A percentile compares a stretch with the other conserved stretches of the same genome.
phyloP scores from a whole-genome alignment of 2,329 filamentous ascomycete species.

The Dactylellina leptospora region DNA sequence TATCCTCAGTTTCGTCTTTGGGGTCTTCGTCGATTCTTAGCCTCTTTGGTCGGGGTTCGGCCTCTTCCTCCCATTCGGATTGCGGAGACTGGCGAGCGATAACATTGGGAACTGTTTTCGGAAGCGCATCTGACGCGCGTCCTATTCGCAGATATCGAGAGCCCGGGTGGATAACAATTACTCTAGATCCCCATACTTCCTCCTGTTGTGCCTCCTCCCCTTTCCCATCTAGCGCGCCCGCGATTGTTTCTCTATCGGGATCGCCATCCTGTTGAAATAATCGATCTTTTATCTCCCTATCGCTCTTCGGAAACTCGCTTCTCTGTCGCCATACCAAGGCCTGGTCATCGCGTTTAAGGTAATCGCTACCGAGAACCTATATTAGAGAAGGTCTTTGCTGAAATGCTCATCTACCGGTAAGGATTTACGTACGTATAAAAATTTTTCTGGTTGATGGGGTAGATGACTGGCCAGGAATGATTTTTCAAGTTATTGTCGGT shows the following conservation, averaged over 20 bases:
- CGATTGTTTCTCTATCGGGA: slow-evolving; percentile 59
- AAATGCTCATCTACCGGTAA: neutral
- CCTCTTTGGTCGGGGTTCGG: slow-evolving; percentile 77
- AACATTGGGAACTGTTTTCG: slow-evolving; percentile 92
- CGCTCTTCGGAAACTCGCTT: slow-evolving; percentile 74
- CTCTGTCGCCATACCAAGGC: slow-evolving; percentile 87
- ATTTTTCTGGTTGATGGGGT: slow-evolving; percentile 98
- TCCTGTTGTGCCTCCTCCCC: slow-evolving; percentile 67
- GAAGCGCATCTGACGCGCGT: slow-evolving; percentile 92
- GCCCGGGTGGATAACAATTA: slow-evolving; percentile 93
- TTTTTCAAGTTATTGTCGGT: slow-evolving; percentile 99
- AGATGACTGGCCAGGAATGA: slow-evolving; percentile 89
- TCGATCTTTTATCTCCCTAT: slow-evolving; percentile 33
- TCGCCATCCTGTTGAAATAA: slow-evolving; percentile 71
- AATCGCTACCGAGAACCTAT: slow-evolving; percentile 73
- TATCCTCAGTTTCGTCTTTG: slow-evolving; percentile 64
- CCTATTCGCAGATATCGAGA: slow-evolving; percentile 96
- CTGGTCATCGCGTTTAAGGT: slow-evolving; percentile 97
- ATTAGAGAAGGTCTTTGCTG: neutral
- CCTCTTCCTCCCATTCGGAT: slow-evolving; percentile 85
- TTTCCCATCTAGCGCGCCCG: slow-evolving; percentile 64
- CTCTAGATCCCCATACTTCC: slow-evolving; percentile 70
- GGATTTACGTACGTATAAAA: slow-evolving; percentile 82
- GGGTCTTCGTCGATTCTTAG: slow-evolving; percentile 68
- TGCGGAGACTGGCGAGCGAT: slow-evolving; percentile 80